Base-by-base conservation (phyloP, 2,329 filamentous ascomycete species). In the Zalaria sp. region DNA sequence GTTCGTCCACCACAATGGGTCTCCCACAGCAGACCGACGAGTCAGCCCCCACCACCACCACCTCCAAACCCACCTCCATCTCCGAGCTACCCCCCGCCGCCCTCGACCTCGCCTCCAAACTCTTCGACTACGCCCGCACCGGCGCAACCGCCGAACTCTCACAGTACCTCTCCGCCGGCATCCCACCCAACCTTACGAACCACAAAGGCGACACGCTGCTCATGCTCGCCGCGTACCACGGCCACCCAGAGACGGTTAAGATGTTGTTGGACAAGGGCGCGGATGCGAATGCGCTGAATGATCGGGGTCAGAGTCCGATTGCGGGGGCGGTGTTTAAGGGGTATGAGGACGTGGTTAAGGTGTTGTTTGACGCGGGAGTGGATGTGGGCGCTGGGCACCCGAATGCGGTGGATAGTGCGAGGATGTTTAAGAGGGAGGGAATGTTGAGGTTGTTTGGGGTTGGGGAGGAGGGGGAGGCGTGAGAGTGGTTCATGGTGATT, bases 251-350 rank as follows among this genome's bases (percentile, higher is more conserved):
- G 0, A 68, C 81, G 0, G 76, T 79, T 26, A 65, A 63, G 37
- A 64, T 81, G 44, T 67, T 85, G 7, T 57, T 84, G 1, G 62
- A 72, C 27, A 66, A 75, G 44, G 77, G 77, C 1, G 79, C 78
- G 1, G 77, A 84, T 51, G 69, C 79, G 0, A 83, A 85, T 56
- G 65, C 71, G 1, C 53, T 83, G 27, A 85, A 85, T 47, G 80
- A 79, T 46, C 62, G 73, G 36, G 76, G 76, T 0, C 81, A 85
- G 59, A 81, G 77, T 47, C 75, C 77, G 0, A 64, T 85, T 3
- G 79, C 80, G 0, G 81, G 81, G 0, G 80, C 80, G 0, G 75
- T 85, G 5, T 85, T 85, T 57, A 85, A 85, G 59, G 75, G 74
- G 7, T 77, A 81, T 53, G 69, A 73, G 42, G 72, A 71, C 3